A percentile compares a stretch with the other conserved stretches of the same genome.
Conservation (phyloP, 352 stramenopile species). For the Globisporangium radiosum region DNA sequence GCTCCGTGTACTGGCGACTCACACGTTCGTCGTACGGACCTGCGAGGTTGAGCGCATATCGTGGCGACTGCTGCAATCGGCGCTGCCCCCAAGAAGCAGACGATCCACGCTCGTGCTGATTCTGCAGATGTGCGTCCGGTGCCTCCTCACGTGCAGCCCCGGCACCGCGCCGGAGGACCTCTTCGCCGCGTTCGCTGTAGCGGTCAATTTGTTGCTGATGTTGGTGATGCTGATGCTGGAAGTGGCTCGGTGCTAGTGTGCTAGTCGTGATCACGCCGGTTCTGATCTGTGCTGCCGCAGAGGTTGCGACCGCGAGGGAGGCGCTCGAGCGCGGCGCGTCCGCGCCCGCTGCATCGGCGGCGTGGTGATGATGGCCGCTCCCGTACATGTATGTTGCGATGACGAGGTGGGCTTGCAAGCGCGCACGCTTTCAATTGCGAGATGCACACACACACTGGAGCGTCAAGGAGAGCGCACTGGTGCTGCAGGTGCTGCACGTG, state of each 20-base stretch:
- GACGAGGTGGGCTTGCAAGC: not conserved
- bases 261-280: not conserved
- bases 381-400: not conserved
- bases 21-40: too few relatives aligned
- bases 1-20: too few relatives aligned
- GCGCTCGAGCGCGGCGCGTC: too few relatives aligned
- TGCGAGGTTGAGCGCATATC: too few relatives aligned
- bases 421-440: constrained; percentile 9
- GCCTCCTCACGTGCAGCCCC: not conserved
- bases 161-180: not conserved
- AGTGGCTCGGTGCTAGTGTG: not conserved
- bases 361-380: not conserved
- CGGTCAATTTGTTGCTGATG: not conserved
- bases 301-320: too few relatives aligned
- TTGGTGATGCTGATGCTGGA: not conserved
- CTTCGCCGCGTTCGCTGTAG: not conserved
- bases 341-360: not conserved
- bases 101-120: constrained; percentile 6
- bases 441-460: not conserved
- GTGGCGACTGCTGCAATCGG: not conserved
- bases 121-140: not conserved
- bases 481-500: not conserved
- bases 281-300: not conserved
- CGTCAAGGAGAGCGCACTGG: not conserved
- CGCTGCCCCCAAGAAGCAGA: not conserved